Evolutionary conservation across 495 filamentous ascomycete genomes (phyloP).

Genomic region (Polyplosphaeria fusca): DNA sequence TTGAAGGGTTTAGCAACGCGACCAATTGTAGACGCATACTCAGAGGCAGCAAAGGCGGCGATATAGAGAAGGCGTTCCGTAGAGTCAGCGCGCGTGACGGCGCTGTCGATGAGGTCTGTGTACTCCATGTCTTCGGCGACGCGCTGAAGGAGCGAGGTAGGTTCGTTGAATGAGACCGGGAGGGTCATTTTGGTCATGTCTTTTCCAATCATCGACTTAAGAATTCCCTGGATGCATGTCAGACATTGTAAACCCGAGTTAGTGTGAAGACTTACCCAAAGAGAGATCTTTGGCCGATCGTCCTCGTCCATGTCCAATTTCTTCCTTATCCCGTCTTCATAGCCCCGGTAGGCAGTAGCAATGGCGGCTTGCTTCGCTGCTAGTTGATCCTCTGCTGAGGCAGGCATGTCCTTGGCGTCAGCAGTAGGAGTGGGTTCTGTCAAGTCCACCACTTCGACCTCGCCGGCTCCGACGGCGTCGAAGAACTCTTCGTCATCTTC

Average conservation of each 20-base stretch:
- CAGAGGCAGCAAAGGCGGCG: slow-evolving; percentile 88
- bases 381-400: slow-evolving; percentile 46
- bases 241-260: slow-evolving; percentile 20
- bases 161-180: slow-evolving; percentile 97
- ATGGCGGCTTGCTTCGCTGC: slow-evolving; percentile 59
- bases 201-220: slow-evolving; percentile 99
- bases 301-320: slow-evolving; percentile 87
- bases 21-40: slow-evolving; percentile 94
- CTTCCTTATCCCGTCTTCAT: slow-evolving; percentile 78
- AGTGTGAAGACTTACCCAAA: slow-evolving; percentile 71
- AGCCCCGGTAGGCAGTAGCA: slow-evolving; percentile 75
- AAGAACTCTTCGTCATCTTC: slow-evolving; percentile 95
- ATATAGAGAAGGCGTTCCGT: slow-evolving; percentile 95
- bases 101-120: slow-evolving; percentile 84
- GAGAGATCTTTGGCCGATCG: slow-evolving; percentile 85
- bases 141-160: slow-evolving; percentile 92
- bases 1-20: slow-evolving; percentile 99
- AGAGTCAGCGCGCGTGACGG: slow-evolving; percentile 79
- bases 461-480: slow-evolving; percentile 90
- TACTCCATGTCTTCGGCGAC: slow-evolving; percentile 98
- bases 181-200: slow-evolving; percentile 99
- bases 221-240: slow-evolving; percentile 65
- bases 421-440: slow-evolving; percentile 45
- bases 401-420: slow-evolving; percentile 33
- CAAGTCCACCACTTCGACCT: slow-evolving; percentile 72